A percentile compares a stretch with the other conserved stretches of the same genome.
Conservation (phyloP, 2,329 filamentous ascomycete species). For the Penicillium sclerotiorum region DNA sequence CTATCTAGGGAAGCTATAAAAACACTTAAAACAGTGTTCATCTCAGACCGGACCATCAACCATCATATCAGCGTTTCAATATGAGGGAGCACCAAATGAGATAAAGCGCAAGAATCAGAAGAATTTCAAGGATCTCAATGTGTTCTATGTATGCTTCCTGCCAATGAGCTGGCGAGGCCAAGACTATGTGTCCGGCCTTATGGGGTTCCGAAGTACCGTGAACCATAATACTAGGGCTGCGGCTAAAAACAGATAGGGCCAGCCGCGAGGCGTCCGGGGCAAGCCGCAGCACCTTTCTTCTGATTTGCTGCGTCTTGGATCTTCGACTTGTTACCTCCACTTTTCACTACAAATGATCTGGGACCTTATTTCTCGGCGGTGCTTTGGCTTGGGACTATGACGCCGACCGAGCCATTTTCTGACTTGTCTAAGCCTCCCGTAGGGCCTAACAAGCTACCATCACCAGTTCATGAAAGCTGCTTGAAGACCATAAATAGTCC, state of each 20-base stretch:
- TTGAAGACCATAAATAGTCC: constrained; percentile 1
- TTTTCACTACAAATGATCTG: neutral
- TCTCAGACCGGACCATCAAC: too few species aligned
- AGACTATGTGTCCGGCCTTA: too few species aligned
- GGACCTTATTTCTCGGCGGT: too few species aligned
- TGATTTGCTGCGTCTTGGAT: neutral
- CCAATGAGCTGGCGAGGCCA: too few species aligned
- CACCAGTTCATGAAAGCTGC: neutral
- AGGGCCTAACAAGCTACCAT: neutral
- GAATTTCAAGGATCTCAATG: too few species aligned
- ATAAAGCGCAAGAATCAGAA: too few species aligned
- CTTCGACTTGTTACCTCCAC: neutral
- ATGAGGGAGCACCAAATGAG: too few species aligned
- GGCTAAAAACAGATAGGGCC: neutral
- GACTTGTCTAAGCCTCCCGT: neutral
- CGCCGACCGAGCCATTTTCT: neutral
- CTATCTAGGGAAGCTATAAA: too few species aligned
- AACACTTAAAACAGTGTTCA: too few species aligned
- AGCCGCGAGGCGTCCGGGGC: constrained; percentile 5
- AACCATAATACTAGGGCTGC: neutral
- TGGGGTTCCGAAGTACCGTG: neutral
- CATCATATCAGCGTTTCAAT: too few species aligned
- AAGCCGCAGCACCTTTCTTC: constrained; percentile 3
- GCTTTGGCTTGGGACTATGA: neutral
- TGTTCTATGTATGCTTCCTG: too few species aligned